Conservation (phyloP, 495 filamentous ascomycete species). For the Penicillium taxi region DNA sequence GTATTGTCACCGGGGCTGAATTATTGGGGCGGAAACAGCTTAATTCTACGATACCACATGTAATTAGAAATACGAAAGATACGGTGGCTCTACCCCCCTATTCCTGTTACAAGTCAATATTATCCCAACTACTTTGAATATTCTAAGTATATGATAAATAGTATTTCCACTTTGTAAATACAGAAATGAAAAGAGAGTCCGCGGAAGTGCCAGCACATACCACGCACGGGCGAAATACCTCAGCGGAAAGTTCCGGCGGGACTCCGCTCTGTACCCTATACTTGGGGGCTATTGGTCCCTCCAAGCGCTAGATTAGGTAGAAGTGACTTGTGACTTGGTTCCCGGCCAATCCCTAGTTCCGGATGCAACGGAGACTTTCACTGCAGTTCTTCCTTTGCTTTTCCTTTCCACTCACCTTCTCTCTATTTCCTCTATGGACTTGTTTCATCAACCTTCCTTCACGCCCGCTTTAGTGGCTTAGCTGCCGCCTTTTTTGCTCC, state of each 20-base stretch:
- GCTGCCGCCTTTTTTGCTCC: constrained; percentile 10
- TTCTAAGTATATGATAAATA: no score
- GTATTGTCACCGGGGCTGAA: neutral
- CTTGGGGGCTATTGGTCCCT: no score
- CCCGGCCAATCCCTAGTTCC: neutral
- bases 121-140: no score
- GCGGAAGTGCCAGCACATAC: no score
- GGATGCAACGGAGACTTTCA: neutral
- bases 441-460: neutral
- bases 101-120: no score
- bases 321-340: neutral
- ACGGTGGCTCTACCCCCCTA: no score
- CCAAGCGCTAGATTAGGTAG: no score
- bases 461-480: constrained; percentile 3
- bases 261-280: constrained; percentile 21
- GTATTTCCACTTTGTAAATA: no score
- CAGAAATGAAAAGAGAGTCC: no score
- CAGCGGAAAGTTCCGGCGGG: constrained; percentile 33
- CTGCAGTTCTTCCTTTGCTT: neutral
- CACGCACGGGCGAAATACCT: constrained; percentile 1
- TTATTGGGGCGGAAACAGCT: neutral
- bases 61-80: no score
- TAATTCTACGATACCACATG: no score
- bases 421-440: constrained; percentile 4
- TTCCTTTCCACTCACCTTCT: neutral